These are phyloP conservation scores for Casuarina glauca DNA, from an alignment of 306 rosid genomes.

Conservation along the genomic window DNA sequence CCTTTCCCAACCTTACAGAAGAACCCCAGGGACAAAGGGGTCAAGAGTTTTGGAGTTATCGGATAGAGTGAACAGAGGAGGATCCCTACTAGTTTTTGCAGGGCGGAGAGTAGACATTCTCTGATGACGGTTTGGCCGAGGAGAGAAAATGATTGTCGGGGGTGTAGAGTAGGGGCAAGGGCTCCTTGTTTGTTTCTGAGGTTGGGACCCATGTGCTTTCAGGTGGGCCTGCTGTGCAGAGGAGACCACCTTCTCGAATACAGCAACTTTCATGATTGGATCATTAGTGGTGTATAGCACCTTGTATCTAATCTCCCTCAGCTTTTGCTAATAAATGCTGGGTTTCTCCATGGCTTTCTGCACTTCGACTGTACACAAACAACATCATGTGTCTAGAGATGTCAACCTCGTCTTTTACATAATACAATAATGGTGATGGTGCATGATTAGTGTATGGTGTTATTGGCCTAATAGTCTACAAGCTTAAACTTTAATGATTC, in stretches of 20 bases:
- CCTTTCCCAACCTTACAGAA: too few relatives aligned
- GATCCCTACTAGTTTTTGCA: not conserved
- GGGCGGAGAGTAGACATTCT: constrained; percentile 24
- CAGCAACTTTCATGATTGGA: constrained; percentile 10
- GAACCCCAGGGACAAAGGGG: not conserved
- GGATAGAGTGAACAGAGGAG: not conserved
- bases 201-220: constrained; percentile 13
- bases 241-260: constrained; percentile 28
- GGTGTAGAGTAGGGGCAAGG: not conserved
- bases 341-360: not conserved
- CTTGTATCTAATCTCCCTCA: not conserved
- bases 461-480: too few relatives aligned
- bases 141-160: constrained; percentile 10
- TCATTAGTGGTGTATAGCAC: constrained; percentile 16
- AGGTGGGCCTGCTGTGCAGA: not conserved
- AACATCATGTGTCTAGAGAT: too few relatives aligned
- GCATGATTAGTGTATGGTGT: too few relatives aligned
- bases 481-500: too few relatives aligned
- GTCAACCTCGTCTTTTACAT: too few relatives aligned
- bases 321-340: constrained; percentile 22
- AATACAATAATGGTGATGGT: too few relatives aligned
- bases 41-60: not conserved
- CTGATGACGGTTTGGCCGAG: constrained; percentile 16
- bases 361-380: too few relatives aligned
- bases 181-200: constrained; percentile 12